Evolutionary conservation across 2,329 filamentous ascomycete genomes (phyloP).

Genomic region (Cercospora berteroae): DNA sequence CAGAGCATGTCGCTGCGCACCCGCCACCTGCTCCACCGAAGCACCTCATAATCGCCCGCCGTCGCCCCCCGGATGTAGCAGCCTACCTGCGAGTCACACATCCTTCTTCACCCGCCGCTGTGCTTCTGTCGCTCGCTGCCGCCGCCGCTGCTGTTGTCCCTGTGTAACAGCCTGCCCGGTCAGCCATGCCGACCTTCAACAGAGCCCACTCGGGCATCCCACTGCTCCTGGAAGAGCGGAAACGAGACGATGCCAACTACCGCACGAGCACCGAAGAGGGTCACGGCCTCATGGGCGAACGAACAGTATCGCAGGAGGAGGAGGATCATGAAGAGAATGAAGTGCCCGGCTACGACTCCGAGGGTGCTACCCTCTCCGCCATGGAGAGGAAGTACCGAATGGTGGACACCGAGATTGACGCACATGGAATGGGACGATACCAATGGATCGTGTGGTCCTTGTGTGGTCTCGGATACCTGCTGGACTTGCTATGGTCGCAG

Average conservation of each 20-base stretch:
- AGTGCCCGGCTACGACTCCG: constrained; percentile 9
- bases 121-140: background rate
- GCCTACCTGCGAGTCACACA: background rate
- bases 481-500: constrained; percentile 59
- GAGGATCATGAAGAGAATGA: background rate
- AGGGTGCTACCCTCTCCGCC: constrained; percentile 29
- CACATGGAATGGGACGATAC: constrained; percentile 54
- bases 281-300: constrained; percentile 6
- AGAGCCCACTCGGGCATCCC: background rate
- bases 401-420: constrained; percentile 51
- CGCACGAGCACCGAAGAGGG: constrained; percentile 1
- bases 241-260: background rate
- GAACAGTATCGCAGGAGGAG: constrained; percentile 2
- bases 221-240: background rate
- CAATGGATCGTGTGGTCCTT: constrained; percentile 53
- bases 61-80: background rate
- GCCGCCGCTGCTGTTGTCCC: background rate
- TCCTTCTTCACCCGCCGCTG: background rate
- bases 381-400: constrained; percentile 48
- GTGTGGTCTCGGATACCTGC: constrained; percentile 56
- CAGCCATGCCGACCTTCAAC: background rate
- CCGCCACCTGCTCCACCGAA: background rate
- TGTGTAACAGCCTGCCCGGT: background rate
- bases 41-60: background rate
- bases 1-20: background rate